Conservation (phyloP, 1,139 yeast species). For the Yamadazyma triangularis region DNA sequence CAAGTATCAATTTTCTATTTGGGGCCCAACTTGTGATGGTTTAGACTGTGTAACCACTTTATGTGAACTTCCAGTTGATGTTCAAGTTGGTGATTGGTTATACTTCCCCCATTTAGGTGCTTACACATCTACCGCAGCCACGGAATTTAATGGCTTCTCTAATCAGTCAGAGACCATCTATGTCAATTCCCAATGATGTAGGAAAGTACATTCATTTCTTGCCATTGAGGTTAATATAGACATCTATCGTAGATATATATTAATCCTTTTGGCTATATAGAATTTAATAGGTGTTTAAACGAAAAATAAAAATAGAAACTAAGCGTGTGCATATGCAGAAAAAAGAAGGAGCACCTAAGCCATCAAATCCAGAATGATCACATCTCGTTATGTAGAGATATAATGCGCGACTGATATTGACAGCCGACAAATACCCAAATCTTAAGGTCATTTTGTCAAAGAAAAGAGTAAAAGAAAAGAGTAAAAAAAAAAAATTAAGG, state of each 20-base stretch:
- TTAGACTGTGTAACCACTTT: conserved; percentile 72
- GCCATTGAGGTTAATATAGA: too few species aligned
- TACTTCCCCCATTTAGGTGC: conserved; percentile 86
- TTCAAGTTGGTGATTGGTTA: conserved; percentile 88
- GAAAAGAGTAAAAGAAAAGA: background rate
- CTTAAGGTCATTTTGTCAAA: too few species aligned
- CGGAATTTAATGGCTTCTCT: conserved; percentile 83
- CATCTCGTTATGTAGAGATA: background rate
- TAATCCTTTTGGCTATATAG: too few species aligned
- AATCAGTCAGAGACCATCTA: conserved; percentile 57
- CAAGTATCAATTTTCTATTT: conserved; percentile 56
- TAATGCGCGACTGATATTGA: too few species aligned
- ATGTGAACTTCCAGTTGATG: conserved; percentile 51
- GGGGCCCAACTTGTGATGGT: conserved; percentile 99
- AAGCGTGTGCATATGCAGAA: too few species aligned
- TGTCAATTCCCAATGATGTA: conserved; percentile 42
- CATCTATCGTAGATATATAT: too few species aligned
- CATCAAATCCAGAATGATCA: background rate
- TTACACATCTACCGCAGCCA: conserved; percentile 88
- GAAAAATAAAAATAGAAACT: too few species aligned
- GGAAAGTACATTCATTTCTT: too few species aligned
- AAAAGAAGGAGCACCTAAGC: too few species aligned
- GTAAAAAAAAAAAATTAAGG: background rate
- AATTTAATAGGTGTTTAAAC: too few species aligned
- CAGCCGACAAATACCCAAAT: too few species aligned